These are phyloP conservation scores for Penicillium hesseltinei DNA, from an alignment of 2,329 filamentous ascomycete species.

Conservation along the genomic window DNA sequence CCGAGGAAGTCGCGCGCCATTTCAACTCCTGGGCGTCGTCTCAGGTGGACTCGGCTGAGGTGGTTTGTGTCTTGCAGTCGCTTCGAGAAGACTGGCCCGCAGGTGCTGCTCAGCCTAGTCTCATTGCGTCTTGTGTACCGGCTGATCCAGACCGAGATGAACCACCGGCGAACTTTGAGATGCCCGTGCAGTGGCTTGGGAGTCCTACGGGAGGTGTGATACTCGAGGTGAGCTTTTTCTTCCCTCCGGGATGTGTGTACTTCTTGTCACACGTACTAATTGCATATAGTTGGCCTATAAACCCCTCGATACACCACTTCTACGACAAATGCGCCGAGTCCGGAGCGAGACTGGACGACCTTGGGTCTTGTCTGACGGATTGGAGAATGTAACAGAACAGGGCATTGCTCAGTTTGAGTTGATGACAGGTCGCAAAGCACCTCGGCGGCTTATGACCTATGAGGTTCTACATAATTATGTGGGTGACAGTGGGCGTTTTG, in stretches of 20 bases:
- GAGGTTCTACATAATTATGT: conserved; percentile 52
- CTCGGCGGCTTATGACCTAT: conserved; percentile 67
- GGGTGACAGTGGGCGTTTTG: conserved; percentile 36
- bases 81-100: conserved; percentile 64
- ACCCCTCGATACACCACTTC: conserved; percentile 67
- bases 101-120: conserved; percentile 63
- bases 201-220: conserved; percentile 74
- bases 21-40: conserved; percentile 57
- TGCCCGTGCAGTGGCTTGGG: conserved; percentile 67
- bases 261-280: conserved; percentile 22
- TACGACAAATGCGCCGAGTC: conserved; percentile 64
- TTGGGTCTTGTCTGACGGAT: conserved; percentile 73
- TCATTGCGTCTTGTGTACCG: conserved; percentile 74
- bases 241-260: background rate
- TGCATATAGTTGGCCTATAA: conserved; percentile 59
- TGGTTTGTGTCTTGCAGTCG: conserved; percentile 56
- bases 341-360: conserved; percentile 51
- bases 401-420: conserved; percentile 80
- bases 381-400: conserved; percentile 75
- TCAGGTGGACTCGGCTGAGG: conserved; percentile 37
- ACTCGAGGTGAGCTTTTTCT: conserved; percentile 55
- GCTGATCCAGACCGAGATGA: conserved; percentile 64
- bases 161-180: conserved; percentile 66
- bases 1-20: conserved; percentile 65
- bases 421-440: conserved; percentile 71